Conservation (phyloP, 2,329 filamentous ascomycete species). For the Teratosphaeria pseudoeucalypti region DNA sequence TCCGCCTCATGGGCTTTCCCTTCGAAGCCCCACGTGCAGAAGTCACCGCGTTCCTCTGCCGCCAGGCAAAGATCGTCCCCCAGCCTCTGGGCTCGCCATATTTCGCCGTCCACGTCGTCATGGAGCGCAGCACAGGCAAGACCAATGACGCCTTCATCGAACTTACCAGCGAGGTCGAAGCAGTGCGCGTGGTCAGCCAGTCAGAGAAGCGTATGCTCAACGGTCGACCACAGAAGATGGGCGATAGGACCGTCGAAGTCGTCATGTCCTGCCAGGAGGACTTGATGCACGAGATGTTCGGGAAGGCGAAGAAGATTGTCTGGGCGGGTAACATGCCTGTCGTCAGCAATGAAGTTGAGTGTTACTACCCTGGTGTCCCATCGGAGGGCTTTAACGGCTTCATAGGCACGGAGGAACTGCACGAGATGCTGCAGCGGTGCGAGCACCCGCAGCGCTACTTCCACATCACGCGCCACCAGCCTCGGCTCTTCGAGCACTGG, state of each 20-base stretch:
- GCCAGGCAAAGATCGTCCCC: slow-evolving; percentile 30
- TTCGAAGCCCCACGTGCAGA: slow-evolving; percentile 41
- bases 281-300: slow-evolving; percentile 43
- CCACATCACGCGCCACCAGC: slow-evolving; percentile 39
- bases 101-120: slow-evolving; percentile 45
- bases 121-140: slow-evolving; percentile 48
- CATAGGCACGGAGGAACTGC: slow-evolving; percentile 41
- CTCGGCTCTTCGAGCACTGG: slow-evolving; percentile 42
- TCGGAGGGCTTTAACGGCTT: slow-evolving; percentile 43
- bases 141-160: slow-evolving; percentile 46
- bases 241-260: slow-evolving; percentile 38
- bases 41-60: slow-evolving; percentile 38
- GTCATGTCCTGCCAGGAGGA: slow-evolving; percentile 37
- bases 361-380: slow-evolving; percentile 37
- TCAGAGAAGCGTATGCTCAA: slow-evolving; percentile 28
- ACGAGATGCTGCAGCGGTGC: slow-evolving; percentile 36
- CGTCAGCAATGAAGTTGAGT: slow-evolving; percentile 27
- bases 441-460: slow-evolving; percentile 40
- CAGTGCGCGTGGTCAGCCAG: slow-evolving; percentile 27
- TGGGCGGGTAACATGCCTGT: slow-evolving; percentile 32
- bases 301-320: slow-evolving; percentile 39
- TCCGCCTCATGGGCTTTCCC: slow-evolving; percentile 35
- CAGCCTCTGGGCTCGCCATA: slow-evolving; percentile 25
- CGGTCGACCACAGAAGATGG: slow-evolving; percentile 34
- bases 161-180: slow-evolving; percentile 30